These are phyloP conservation scores for Backusella luteola DNA, from an alignment of 192 early-diverging fungal genomes.

Conservation along the genomic window DNA sequence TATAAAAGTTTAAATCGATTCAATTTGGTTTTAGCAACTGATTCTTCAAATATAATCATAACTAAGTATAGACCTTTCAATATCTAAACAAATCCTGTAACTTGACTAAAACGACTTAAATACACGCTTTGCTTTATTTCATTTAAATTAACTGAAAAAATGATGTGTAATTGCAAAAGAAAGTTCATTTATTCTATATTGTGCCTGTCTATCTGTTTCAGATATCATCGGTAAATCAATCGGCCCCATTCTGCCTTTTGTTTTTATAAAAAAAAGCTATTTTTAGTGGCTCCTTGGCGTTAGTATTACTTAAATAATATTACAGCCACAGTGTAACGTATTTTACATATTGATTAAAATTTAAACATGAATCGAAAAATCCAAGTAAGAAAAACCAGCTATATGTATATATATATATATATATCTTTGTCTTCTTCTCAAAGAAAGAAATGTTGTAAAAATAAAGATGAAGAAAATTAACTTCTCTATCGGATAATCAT, in stretches of 20 bases:
- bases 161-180: not conserved
- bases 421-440: not conserved
- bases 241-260: not conserved
- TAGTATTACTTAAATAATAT: not conserved
- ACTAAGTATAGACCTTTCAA: not conserved
- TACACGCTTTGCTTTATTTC: not conserved
- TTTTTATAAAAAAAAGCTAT: not conserved
- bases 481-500: not conserved
- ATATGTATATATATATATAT: not conserved
- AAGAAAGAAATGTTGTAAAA: not conserved
- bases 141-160: not conserved
- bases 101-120: not conserved
- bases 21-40: not conserved
- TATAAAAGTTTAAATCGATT: not conserved
- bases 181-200: not conserved
- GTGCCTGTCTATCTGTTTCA: not conserved
- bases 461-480: not conserved
- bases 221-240: not conserved
- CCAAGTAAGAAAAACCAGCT: not conserved
- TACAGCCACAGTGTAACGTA: not conserved
- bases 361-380: not conserved
- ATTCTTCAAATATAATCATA: not conserved
- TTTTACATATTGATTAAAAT: not conserved
- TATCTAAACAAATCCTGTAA: not conserved
- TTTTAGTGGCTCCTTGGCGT: slow-evolving; percentile 4